Base-by-base conservation (phyloP, 1,284 basidiomycete species). In the Ustilago bromivora region DNA sequence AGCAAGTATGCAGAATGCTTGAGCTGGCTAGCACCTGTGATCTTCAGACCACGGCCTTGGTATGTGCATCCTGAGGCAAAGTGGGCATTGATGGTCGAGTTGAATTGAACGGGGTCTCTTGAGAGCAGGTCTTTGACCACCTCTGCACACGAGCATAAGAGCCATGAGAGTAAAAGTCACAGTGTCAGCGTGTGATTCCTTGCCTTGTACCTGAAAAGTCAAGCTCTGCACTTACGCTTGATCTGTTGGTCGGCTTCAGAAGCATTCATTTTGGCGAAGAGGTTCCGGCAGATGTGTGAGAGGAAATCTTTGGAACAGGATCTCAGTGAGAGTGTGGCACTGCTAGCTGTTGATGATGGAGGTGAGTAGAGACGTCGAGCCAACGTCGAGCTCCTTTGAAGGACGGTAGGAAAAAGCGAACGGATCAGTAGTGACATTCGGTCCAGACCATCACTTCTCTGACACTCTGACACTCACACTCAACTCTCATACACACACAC, bases 11-110 rank as follows among this genome's bases (percentile, higher is more conserved):
- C 66, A 19, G 78, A 68, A 36, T 80, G 77, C 67, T 81, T 81
- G 54, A 81, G 35, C 43, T 77, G 70, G 43, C 66, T 67, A 8
- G 72, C 78, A 47, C 79, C 79, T 13, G 49, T 40, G 63, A 81
- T 80, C 59, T 68, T 61, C 19, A 81, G 61, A 4, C 74, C 78
- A 15, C 77, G 75, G n/a, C 79, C 79, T 19, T 64, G 56, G 56
- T 81, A 81, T 38, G 59, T 68, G 55, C 56, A 61, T 47, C 56
- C 41, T 12, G 75, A 58, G 15, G 78, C 70, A 41, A 81, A 81
- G 53, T 74, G 52, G 36, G 70, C 57, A 34, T 81, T 81, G 78
- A 81, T 78, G 56, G 66, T 62, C 38, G 78, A 75, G 60, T 81
- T 80, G 69, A 80, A 81, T 35, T 57, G 57, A 28, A 78, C 72